Percentiles rank a stretch among this genome's conserved stretches.
Conservation (phyloP, 139 green algal species). For the Monoraphidium neglectum region DNA sequence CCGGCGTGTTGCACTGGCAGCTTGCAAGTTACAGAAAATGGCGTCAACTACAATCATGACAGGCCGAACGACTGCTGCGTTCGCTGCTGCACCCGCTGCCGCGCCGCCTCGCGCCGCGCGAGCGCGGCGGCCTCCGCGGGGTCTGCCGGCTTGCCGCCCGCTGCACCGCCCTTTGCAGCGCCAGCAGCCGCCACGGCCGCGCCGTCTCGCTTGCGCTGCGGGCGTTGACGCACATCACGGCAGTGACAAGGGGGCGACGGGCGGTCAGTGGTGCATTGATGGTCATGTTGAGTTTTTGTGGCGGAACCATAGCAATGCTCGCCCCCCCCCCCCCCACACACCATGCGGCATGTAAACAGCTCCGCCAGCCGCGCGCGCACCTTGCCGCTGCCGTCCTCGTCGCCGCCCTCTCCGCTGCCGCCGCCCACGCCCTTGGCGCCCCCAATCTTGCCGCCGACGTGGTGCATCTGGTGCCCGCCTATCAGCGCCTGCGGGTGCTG, state of each 20-base stretch:
- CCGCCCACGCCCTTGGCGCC: slow-evolving; percentile 25
- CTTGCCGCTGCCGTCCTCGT: not conserved
- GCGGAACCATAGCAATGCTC: slow-evolving; percentile 4
- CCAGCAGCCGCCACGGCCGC: not conserved
- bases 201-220: slow-evolving; percentile 37
- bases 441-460: slow-evolving; percentile 32
- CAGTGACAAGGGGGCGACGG: too few species aligned
- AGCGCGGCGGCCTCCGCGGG: slow-evolving; percentile 72
- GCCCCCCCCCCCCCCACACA: not conserved
- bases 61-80: slow-evolving; percentile 69
- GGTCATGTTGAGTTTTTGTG: slow-evolving; percentile 12
- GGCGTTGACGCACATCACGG: too few species aligned
- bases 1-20: too few species aligned
- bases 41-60: slow-evolving; percentile 7
- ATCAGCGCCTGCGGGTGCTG: slow-evolving; percentile 61
- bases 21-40: too few species aligned
- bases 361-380: not conserved
- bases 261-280: too few species aligned
- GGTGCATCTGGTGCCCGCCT: slow-evolving; percentile 58
- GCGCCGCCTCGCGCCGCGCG: slow-evolving; percentile 71
- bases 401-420: not conserved
- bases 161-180: slow-evolving; percentile 10
- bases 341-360: not conserved
- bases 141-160: slow-evolving; percentile 43
- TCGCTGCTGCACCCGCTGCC: slow-evolving; percentile 66